phyloP scores from a whole-genome alignment of 495 filamentous ascomycete genomes.

The Penicillium silybi region DNA sequence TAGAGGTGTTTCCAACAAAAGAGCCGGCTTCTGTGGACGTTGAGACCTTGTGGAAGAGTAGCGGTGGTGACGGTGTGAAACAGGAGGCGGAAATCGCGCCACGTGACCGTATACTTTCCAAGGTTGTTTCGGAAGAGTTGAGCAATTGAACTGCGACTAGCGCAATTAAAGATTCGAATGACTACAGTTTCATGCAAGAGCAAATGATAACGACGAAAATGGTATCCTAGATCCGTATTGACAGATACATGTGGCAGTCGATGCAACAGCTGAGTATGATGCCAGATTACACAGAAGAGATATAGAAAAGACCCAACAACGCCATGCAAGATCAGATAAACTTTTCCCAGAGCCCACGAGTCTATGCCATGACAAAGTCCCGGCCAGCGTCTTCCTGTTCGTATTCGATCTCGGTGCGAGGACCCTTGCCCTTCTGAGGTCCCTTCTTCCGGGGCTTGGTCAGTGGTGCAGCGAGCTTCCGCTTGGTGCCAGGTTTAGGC shows the following conservation, averaged over 20 bases:
- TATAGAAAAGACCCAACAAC: slow-evolving; percentile 34
- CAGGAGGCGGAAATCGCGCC: slow-evolving; percentile 1
- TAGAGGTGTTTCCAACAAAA: slow-evolving; percentile 11
- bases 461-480: slow-evolving; percentile 60
- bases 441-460: slow-evolving; percentile 65
- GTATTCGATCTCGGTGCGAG: slow-evolving; percentile 67
- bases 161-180: not conserved
- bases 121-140: slow-evolving; percentile 9
- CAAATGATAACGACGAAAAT: not conserved
- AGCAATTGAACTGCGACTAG: not conserved
- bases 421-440: slow-evolving; percentile 42
- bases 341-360: slow-evolving; percentile 24
- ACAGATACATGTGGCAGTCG: slow-evolving; percentile 17
- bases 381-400: slow-evolving; percentile 56
- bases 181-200: not conserved
- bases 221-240: slow-evolving; percentile 11
- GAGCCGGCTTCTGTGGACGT: slow-evolving; percentile 20
- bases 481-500: slow-evolving; percentile 57
- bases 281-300: slow-evolving; percentile 30
- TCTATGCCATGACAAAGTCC: slow-evolving; percentile 44
- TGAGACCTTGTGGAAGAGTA: slow-evolving; percentile 6
- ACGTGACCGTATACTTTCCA: slow-evolving; percentile 18
- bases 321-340: slow-evolving; percentile 37
- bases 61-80: slow-evolving; percentile 7
- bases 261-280: slow-evolving; percentile 41